Evolutionary conservation across 1,284 basidiomycete genomes (phyloP).

Genomic region (Papiliotrema laurentii): DNA sequence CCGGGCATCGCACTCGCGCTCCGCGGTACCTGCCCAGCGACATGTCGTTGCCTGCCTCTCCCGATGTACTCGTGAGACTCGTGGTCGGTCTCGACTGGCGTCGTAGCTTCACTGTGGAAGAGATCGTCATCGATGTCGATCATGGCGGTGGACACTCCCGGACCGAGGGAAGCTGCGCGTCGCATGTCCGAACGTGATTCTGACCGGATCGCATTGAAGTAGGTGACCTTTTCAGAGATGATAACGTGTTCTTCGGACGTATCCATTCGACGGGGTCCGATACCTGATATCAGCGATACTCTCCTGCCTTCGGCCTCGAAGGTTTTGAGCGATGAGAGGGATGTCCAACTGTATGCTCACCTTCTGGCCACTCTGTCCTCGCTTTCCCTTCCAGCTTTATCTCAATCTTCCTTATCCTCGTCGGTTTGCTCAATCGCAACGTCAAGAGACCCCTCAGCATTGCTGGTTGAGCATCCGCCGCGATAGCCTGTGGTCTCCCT

Average conservation of each 20-base stretch:
- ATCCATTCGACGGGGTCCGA: slow-evolving; percentile 73
- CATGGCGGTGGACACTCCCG: slow-evolving; percentile 54
- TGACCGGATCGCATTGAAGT: slow-evolving; percentile 55
- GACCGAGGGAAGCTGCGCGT: slow-evolving; percentile 73
- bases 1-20: slow-evolving; percentile 38
- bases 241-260: slow-evolving; percentile 74
- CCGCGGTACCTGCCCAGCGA: slow-evolving; percentile 9
- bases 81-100: slow-evolving; percentile 5
- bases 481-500: slow-evolving; percentile 49
- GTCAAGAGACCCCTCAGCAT: slow-evolving; percentile 84
- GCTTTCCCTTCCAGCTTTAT: slow-evolving; percentile 69
- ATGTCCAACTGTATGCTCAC: slow-evolving; percentile 50
- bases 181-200: slow-evolving; percentile 16
- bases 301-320: no score
- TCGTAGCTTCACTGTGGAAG: slow-evolving; percentile 8
- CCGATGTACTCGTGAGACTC: not conserved
- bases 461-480: slow-evolving; percentile 61
- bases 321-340: no score
- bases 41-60: not conserved
- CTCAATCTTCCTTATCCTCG: slow-evolving; percentile 78
- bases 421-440: slow-evolving; percentile 74
- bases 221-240: slow-evolving; percentile 66
- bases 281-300: slow-evolving; percentile 52
- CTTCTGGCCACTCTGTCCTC: slow-evolving; percentile 75
- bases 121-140: slow-evolving; percentile 36